Base-by-base conservation (phyloP, 208 protist genomes). In the Porcisia hertigi region DNA sequence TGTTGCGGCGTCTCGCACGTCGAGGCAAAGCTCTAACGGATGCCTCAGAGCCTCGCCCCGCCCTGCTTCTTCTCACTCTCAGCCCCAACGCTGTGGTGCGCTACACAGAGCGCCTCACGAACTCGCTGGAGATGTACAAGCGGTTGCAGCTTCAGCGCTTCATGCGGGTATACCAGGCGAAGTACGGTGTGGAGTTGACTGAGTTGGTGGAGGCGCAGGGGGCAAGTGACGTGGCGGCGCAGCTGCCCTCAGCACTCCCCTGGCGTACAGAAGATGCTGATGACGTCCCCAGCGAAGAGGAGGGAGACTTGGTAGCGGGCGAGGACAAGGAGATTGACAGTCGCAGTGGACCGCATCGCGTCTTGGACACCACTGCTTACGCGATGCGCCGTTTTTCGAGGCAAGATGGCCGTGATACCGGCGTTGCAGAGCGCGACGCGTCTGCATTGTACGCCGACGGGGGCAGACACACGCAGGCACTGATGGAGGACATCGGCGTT, bases 101-200 rank as follows among this genome's bases (percentile, higher is more conserved):
- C 18, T 88, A 86, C 69, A 78, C 87, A 67, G 81, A 89, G 71
- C 88, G 91, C 4, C 80, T 95, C 3, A 81, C 84, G 9, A 81
- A 91, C 79, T 73, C 83, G 36, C 64, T 75, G 57, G 84, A 86
- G n/a, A 79, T 79, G 25, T 93, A 92, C 71, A 86, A 88, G 62
- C 73, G 60, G n/a, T 72, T 88, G 58, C 87, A 96, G 77, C 75
- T 96, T 23, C 84, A 85, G 54, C 69, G 67, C 41, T 96, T 96
- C 71, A 74, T 93, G 34, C 69, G 72, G 16, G 60, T 78, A 25
- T 96, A 96, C 60, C 88, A 88, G 69, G 39, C 52, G 30, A 76
- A 74, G 55, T 79, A 91, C 79, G 88, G 87, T 45, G 84, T 83
- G 39, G 64, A 82, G 66, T 36, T 88, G 45, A 60, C 34, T 8